Evolutionary conservation across 2,329 filamentous ascomycete genomes (phyloP).

Genomic region (Scortechinia acanthostroma): DNA sequence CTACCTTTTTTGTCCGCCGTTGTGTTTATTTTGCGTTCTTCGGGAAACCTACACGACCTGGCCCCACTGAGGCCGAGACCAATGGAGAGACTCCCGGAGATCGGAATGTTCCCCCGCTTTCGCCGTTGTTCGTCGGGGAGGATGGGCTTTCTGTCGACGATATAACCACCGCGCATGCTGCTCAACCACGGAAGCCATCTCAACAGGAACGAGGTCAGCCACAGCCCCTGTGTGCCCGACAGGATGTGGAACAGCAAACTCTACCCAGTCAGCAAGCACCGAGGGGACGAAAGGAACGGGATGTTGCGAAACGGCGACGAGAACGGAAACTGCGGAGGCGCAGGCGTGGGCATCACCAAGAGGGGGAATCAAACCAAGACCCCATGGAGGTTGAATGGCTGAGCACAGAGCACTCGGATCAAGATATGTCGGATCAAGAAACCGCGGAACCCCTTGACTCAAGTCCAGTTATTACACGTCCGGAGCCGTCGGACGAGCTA

Average conservation of each 20-base stretch:
- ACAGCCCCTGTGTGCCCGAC: neutral
- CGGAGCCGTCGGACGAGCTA: no score
- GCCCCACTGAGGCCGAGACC: neutral
- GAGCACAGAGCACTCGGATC: neutral
- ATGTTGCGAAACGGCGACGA: slow-evolving; percentile 1
- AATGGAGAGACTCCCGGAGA: neutral
- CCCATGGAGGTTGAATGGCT: neutral
- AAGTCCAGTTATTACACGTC: no score
- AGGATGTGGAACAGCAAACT: neutral
- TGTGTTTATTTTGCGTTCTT: slow-evolving; percentile 6
- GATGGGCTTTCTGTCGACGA: neutral
- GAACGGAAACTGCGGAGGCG: neutral
- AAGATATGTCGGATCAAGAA: slow-evolving; percentile 1
- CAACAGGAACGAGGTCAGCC: neutral
- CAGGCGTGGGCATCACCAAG: neutral
- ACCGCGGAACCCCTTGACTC: no score
- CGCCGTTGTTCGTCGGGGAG: neutral
- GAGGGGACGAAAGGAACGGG: neutral
- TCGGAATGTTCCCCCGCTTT: neutral
- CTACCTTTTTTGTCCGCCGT: slow-evolving; percentile 5
- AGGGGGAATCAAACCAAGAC: neutral
- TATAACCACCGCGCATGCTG: neutral
- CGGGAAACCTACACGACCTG: neutral
- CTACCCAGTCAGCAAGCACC: neutral
- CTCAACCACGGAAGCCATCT: neutral